Base-by-base conservation (phyloP, 305 asterid species). In the Rubia balearica region DNA sequence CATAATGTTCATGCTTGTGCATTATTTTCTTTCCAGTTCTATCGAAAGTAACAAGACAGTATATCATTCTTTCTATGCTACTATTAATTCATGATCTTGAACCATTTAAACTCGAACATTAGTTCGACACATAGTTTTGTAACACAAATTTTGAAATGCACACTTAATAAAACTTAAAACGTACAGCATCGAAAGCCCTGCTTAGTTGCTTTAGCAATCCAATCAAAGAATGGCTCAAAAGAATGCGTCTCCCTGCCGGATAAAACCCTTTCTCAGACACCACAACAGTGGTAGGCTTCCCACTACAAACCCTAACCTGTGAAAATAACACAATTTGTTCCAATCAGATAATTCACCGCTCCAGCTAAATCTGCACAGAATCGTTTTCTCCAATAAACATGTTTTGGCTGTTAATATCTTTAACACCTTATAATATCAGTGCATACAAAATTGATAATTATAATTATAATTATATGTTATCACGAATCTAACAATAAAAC, bases 161-260 rank as follows among this genome's bases (percentile, higher is more conserved):
- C 33, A 67, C 12, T 51, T 14, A 69, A 57, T 5, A 27, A 27
- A 59, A 33, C 17, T 16, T 30, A 21, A n/a, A 68, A 56, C 89
- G 76, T 48, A 94, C 99, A 80, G 90, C 86, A 79, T 91, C 97
- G 78, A 94, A 94, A 75, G 95, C 96, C 84, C 97, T 80, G 78
- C 96, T 91, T 67, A 94, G 90, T 76, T 89, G 98, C 72, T 98
- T 85, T 82, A 94, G 78, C 81, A 94, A 83, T 83, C 91, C 99
- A 75, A 91, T 96, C 81, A 94, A 89, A 78, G 83, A 88, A 86
- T 91, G 99, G 75, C 90, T 87, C 75, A 86, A 85, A 79, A 88
- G 77, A 72, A 88, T 80, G 90, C 76, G 85, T 95, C 90, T 91
- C 91, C 74, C 98, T 95, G 57, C 76, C 74, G 82, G 71, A 75